Evolutionary conservation across 345 rosid species (phyloP).

Genomic region (Mallotus nudiflorus): DNA sequence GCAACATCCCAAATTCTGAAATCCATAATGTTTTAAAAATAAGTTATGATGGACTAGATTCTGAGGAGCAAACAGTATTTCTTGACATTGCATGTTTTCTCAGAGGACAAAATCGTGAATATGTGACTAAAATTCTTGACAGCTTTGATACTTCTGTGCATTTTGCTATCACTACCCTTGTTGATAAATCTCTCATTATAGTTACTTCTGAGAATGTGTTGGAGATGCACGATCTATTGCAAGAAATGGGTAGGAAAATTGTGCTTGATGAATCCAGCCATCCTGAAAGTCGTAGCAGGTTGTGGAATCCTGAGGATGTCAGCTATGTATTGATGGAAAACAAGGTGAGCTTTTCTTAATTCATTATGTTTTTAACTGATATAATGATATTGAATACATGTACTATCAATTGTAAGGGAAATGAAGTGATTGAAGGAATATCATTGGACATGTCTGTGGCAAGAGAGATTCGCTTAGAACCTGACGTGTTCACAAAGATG

Average conservation of each 20-base stretch:
- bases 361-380: too few species aligned
- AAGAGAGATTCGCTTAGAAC: too few species aligned
- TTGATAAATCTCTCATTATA: not conserved
- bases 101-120: not conserved
- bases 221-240: constrained; percentile 10
- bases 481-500: too few species aligned
- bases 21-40: not conserved
- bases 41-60: constrained; percentile 2
- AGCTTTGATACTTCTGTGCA: not conserved
- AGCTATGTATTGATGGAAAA: too few species aligned
- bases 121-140: not conserved
- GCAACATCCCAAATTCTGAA: not conserved
- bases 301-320: too few species aligned
- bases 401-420: too few species aligned
- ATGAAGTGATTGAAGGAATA: too few species aligned
- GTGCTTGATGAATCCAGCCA: not conserved
- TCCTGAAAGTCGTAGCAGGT: too few species aligned
- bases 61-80: not conserved
- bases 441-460: too few species aligned
- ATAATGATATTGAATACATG: too few species aligned
- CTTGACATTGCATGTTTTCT: constrained; percentile 20
- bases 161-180: not conserved
- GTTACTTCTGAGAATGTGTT: not conserved
- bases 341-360: too few species aligned
- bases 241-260: too few species aligned